Percentiles rank a stretch among this genome's conserved stretches.
These are phyloP conservation scores for Escovopsis sp. DNA, from an alignment of 2,329 filamentous ascomycete genomes.

Conservation along the genomic window DNA sequence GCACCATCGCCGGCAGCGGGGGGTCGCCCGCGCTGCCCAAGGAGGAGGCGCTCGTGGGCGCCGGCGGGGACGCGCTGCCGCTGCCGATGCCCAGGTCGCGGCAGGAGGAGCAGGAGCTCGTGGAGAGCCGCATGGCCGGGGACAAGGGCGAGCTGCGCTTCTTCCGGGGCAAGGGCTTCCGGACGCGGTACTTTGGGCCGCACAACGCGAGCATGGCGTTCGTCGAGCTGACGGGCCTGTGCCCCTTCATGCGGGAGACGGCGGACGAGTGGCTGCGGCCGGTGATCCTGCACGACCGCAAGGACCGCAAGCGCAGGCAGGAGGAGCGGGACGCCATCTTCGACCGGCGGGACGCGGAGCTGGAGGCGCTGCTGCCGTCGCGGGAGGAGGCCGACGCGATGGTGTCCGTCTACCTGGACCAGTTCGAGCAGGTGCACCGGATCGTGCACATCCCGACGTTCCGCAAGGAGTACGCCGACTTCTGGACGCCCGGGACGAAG, in stretches of 20 bases:
- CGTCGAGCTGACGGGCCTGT: constrained; percentile 40
- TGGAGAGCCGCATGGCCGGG: constrained; percentile 22
- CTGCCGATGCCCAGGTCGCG: no score
- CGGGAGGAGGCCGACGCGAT: constrained; percentile 33
- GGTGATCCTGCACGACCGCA: constrained; percentile 37
- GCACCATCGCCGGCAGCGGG: constrained; percentile 29
- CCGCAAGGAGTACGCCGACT: constrained; percentile 36
- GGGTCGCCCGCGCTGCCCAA: constrained; percentile 30
- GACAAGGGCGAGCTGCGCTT: constrained; percentile 40
- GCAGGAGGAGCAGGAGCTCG: constrained; percentile 23
- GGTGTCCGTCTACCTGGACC: constrained; percentile 34
- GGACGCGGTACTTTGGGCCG: constrained; percentile 43
- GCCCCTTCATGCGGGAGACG: constrained; percentile 46
- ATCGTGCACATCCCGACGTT: constrained; percentile 47
- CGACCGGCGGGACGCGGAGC: constrained; percentile 28
- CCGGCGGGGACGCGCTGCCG: constrained; percentile 1
- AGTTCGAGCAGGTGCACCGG: constrained; percentile 39
- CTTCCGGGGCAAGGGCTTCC: constrained; percentile 43
- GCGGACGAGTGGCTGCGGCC: constrained; percentile 46
- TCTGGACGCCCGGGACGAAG: constrained; percentile 31
- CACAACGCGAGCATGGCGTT: constrained; percentile 47
- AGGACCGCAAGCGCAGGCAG: constrained; percentile 38
- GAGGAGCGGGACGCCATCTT: constrained; percentile 36
- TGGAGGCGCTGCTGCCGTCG: constrained; percentile 34
- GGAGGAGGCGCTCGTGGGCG: constrained; percentile 20